Conservation (phyloP, 2,329 filamentous ascomycete genomes). For the Claviceps cyperi region DNA sequence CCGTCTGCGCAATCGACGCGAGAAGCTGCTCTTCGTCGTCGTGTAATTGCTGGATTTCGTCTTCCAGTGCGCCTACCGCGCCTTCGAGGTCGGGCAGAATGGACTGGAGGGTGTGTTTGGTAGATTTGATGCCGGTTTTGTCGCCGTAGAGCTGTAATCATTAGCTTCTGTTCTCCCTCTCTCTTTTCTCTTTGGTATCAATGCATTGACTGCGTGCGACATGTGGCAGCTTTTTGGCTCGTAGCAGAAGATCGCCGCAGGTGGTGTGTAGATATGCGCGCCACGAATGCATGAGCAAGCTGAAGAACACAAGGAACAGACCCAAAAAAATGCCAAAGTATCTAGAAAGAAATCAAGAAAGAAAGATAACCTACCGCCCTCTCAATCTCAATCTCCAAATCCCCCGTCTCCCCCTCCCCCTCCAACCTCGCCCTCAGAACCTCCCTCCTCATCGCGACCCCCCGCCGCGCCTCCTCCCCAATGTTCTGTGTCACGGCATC, state of each 20-base stretch:
- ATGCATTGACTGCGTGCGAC: no score
- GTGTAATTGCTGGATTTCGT: constrained; percentile 51
- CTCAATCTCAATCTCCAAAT: constrained; percentile 51
- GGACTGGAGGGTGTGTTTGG: constrained; percentile 45
- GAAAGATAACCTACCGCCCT: constrained; percentile 28
- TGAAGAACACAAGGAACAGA: no score
- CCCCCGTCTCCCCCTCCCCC: constrained; percentile 35
- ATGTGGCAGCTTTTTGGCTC: no score
- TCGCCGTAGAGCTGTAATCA: constrained; percentile 41
- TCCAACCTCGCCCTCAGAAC: constrained; percentile 39
- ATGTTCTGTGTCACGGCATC: constrained; percentile 55
- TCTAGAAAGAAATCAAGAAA: background rate
- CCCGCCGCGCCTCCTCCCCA: constrained; percentile 46
- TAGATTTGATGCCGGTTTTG: constrained; percentile 26
- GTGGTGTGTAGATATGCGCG: no score
- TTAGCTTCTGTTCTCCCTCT: background rate
- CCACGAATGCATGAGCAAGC: no score
- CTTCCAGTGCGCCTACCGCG: constrained; percentile 50
- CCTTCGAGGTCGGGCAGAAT: constrained; percentile 56
- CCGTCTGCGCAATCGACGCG: constrained; percentile 45
- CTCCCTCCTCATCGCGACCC: constrained; percentile 41
- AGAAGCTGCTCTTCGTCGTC: constrained; percentile 47
- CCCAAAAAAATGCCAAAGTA: background rate
- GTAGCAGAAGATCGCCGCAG: no score
- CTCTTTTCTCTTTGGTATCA: background rate